Evolutionary conservation across 2,329 filamentous ascomycete species (phyloP).

Genomic region (Fusarium humuli): DNA sequence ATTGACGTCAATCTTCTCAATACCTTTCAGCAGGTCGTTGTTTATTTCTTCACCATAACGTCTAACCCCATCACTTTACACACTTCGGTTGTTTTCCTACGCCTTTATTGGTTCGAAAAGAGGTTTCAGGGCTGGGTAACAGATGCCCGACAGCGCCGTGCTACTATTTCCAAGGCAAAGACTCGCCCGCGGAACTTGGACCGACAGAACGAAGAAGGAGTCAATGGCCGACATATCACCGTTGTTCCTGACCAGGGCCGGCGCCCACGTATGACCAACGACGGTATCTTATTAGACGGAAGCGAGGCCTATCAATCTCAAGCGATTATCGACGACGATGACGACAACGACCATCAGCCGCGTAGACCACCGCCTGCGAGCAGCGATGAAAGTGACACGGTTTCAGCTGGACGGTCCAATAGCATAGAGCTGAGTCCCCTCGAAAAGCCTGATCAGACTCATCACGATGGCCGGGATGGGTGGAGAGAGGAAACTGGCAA

Average conservation of each 20-base stretch:
- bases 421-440: conserved; percentile 42
- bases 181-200: conserved; percentile 60
- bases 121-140: conserved; percentile 86
- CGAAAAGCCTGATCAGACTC: conserved; percentile 34
- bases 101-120: conserved; percentile 98
- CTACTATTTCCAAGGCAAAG: conserved; percentile 72
- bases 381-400: conserved; percentile 56
- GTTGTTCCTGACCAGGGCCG: conserved; percentile 70
- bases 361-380: conserved; percentile 37
- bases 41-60: conserved; percentile 78
- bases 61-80: conserved; percentile 88
- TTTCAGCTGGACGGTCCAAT: conserved; percentile 46
- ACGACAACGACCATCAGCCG: conserved; percentile 48
- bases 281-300: conserved; percentile 63
- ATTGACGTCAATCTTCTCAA: conserved; percentile 74
- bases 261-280: conserved; percentile 69
- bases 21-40: conserved; percentile 78
- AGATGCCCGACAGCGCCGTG: conserved; percentile 75
- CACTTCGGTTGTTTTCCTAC: conserved; percentile 87
- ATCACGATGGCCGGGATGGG: conserved; percentile 19
- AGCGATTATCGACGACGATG: conserved; percentile 46
- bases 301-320: conserved; percentile 42
- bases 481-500: conserved; percentile 19
- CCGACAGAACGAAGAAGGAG: conserved; percentile 68
- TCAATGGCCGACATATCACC: conserved; percentile 73